A percentile compares a stretch with the other conserved stretches of the same genome.
phyloP scores from a whole-genome alignment of 257 asterid genomes.

The Petunia axillaris region DNA sequence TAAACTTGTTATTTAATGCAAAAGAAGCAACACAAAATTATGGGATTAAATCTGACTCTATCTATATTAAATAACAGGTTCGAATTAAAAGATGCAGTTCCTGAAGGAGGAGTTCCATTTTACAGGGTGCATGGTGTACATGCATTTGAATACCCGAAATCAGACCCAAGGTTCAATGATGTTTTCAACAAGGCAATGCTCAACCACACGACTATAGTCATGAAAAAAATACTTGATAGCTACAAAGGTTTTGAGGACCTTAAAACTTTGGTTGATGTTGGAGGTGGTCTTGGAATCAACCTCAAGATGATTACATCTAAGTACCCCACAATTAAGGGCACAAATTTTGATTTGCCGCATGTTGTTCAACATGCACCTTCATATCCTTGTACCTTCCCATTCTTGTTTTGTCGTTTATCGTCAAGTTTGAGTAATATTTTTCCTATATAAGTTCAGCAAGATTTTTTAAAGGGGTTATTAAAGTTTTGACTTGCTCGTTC shows the following conservation, averaged over 20 bases:
- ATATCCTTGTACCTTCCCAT: conserved; percentile 32
- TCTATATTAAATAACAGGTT: conserved; percentile 29
- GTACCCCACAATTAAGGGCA: conserved; percentile 41
- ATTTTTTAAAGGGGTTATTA: no score
- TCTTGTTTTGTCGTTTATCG: neutral
- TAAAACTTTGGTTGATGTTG: conserved; percentile 42
- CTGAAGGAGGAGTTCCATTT: conserved; percentile 46
- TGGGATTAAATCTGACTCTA: neutral
- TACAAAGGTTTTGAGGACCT: conserved; percentile 47
- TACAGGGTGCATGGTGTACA: conserved; percentile 41
- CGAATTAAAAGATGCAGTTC: conserved; percentile 38
- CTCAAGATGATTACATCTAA: conserved; percentile 41
- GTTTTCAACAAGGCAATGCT: conserved; percentile 46
- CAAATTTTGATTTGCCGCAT: conserved; percentile 48
- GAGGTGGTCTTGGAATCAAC: conserved; percentile 50
- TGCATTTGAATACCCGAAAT: conserved; percentile 36
- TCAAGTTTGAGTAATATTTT: no score
- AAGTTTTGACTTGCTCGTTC: no score
- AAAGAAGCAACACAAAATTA: neutral
- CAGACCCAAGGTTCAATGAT: conserved; percentile 33
- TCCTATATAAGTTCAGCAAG: no score
- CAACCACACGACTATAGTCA: conserved; percentile 28
- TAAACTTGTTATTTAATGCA: no score
- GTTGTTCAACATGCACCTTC: conserved; percentile 47
- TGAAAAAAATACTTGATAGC: conserved; percentile 35